phyloP scores from a whole-genome alignment of 768 basidiomycete genomes.

The Trametes punicea region DNA sequence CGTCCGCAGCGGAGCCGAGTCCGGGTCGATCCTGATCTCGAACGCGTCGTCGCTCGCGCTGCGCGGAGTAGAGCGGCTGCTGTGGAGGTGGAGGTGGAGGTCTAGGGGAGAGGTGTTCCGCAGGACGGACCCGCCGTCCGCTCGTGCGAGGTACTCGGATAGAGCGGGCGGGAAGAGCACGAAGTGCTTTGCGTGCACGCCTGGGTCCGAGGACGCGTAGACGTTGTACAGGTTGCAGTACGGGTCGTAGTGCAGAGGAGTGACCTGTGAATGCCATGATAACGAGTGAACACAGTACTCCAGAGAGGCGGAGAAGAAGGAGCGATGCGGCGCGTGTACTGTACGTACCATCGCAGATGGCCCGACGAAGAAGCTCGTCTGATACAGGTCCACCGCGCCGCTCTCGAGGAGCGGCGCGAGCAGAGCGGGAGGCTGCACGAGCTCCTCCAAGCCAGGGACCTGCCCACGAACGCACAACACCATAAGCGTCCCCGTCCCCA shows the following conservation, averaged over 20 bases:
- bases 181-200: constrained; percentile 23
- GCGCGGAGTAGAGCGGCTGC: too few species aligned
- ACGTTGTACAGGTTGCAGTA: constrained; percentile 27
- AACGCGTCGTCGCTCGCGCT: neutral
- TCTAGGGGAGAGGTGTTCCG: constrained; percentile 22
- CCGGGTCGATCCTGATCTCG: constrained; percentile 1
- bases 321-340: too few species aligned
- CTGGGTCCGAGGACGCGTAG: constrained; percentile 19
- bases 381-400: constrained; percentile 22
- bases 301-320: neutral
- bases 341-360: constrained; percentile 19
- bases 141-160: constrained; percentile 7
- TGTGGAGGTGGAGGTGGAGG: constrained; percentile 6
- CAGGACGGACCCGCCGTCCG: neutral
- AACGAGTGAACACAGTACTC: neutral
- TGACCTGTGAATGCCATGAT: constrained; percentile 14
- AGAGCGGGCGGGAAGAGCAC: constrained; percentile 21
- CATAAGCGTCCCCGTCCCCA: neutral
- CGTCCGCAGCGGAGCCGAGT: neutral
- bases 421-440: constrained; percentile 12
- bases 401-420: constrained; percentile 17
- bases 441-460: constrained; percentile 5
- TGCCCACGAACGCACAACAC: neutral
- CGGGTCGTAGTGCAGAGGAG: constrained; percentile 26
- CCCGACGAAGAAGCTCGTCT: constrained; percentile 25